These are phyloP conservation scores for Zizania palustris DNA, from an alignment of 202 grass and related monocot genomes.

Conservation along the genomic window DNA sequence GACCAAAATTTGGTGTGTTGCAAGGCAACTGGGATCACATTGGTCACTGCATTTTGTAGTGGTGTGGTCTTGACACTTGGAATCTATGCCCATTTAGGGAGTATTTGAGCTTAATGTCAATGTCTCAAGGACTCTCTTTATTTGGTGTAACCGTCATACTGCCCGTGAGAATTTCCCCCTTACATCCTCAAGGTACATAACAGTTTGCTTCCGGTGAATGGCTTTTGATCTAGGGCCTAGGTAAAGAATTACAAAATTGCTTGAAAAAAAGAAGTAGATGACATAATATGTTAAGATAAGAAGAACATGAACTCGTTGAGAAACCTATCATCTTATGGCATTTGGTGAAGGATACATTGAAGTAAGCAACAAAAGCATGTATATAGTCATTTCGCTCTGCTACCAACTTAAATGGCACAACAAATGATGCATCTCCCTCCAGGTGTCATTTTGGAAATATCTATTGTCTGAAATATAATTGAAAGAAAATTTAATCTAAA, in stretches of 20 bases:
- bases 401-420: conserved; percentile 83
- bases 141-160: conserved; percentile 81
- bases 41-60: conserved; percentile 94
- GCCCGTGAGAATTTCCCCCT: conserved; percentile 68
- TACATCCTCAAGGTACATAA: conserved; percentile 93
- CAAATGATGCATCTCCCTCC: conserved; percentile 88
- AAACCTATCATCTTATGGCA: conserved; percentile 94
- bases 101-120: conserved; percentile 90
- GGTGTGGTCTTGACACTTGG: conserved; percentile 72
- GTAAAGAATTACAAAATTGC: background rate
- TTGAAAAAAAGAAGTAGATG: background rate
- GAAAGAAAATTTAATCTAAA: background rate
- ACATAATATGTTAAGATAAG: background rate
- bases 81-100: conserved; percentile 65
- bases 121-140: conserved; percentile 79
- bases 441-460: conserved; percentile 94
- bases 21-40: conserved; percentile 8
- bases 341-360: conserved; percentile 94
- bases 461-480: conserved; percentile 71
- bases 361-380: conserved; percentile 93
- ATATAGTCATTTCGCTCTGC: conserved; percentile 93
- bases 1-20: conserved; percentile 27
- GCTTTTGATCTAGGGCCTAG: conserved; percentile 90
- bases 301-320: conserved; percentile 70
- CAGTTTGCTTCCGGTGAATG: conserved; percentile 98